phyloP scores from a whole-genome alignment of 1,284 basidiomycete species.

The Volvariella volvacea region DNA sequence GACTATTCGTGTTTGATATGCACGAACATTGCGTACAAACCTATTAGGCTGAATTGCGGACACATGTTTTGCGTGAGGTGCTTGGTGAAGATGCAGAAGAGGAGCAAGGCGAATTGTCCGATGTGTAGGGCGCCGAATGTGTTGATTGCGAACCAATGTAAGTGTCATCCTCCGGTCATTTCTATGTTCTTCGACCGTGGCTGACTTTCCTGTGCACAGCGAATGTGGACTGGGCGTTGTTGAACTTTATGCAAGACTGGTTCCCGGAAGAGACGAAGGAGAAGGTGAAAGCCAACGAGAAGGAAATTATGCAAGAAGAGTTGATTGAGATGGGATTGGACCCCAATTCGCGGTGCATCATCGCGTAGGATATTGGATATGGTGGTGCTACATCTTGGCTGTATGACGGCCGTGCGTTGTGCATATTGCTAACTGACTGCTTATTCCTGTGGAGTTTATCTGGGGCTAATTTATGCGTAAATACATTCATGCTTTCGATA shows the following conservation, averaged over 20 bases:
- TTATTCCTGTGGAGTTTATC: too few relatives aligned
- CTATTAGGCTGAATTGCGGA: conserved; percentile 77
- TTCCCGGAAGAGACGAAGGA: conserved; percentile 81
- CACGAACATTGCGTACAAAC: conserved; percentile 82
- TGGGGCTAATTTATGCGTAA: too few relatives aligned
- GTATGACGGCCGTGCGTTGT: too few relatives aligned
- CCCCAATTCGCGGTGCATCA: conserved; percentile 23
- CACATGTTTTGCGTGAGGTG: conserved; percentile 94
- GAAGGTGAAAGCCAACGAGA: conserved; percentile 76
- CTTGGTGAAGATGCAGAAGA: conserved; percentile 91
- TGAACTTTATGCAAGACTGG: conserved; percentile 89
- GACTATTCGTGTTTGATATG: conserved; percentile 76
- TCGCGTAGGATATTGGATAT: conserved; percentile 5
- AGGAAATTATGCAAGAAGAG: conserved; percentile 71
- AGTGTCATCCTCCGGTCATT: conserved; percentile 25
- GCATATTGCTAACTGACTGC: too few relatives aligned
- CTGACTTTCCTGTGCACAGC: conserved; percentile 29
- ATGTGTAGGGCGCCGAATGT: conserved; percentile 81
- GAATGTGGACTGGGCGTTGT: conserved; percentile 76
- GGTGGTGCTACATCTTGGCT: too few relatives aligned
- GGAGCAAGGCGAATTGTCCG: conserved; percentile 76
- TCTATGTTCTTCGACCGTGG: background rate
- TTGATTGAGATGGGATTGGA: conserved; percentile 49
- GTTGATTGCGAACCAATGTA: conserved; percentile 67
- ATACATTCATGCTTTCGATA: too few relatives aligned